Evolutionary conservation across 176 grass and related monocot genomes (phyloP), one percentile per base, ranked within the genome.

Genomic region (Panicum miliaceum): DNA sequence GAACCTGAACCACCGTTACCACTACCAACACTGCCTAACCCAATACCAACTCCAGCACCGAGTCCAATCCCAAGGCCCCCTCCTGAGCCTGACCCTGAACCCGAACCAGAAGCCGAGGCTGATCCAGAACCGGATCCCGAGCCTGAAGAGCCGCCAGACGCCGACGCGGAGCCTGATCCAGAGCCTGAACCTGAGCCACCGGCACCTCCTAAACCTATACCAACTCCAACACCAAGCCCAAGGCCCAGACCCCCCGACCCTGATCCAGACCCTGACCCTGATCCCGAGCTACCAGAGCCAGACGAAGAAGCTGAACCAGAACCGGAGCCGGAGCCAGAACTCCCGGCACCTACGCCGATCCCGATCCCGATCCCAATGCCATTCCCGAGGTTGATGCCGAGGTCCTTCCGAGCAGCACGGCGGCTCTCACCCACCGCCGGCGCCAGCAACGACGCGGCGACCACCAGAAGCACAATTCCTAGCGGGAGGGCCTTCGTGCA

Each of bases 351-450:
- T 26, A 83, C 47, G 6, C 88, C 88, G 43, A 95, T 74, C 32
- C 88, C 85, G 14, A 92, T 13, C 1, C 87, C 91, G 48, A 88
- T 16, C 2, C 90, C 89, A n/a, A 60, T 50, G 0, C 90, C 87
- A 70, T 66, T 80, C 12, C 91, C 91, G 4, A 94, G 73, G 65
- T 84, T 83, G 43, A 94, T 16, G 12, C 90, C 90, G 18, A 97
- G 88, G 85, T 87, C 94, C 81, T 92, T 94, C 53, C 89, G 68
- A 53, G 89, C 70, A 16, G 32, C 4, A 50, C 94, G 91, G 38
- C 94, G 91, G 38, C 83, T 64, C 68, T 89, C 91, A 0, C 73
- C 64, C 18, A 73, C 54, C 23, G 66, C 54, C 23, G 66, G 51
- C 29, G 70, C 76, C 43, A 85, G 64, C 18, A 75, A 80, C n/a